Base-by-base conservation (phyloP, 2,329 filamentous ascomycete species). In the Reticulascus tulasneorum region DNA sequence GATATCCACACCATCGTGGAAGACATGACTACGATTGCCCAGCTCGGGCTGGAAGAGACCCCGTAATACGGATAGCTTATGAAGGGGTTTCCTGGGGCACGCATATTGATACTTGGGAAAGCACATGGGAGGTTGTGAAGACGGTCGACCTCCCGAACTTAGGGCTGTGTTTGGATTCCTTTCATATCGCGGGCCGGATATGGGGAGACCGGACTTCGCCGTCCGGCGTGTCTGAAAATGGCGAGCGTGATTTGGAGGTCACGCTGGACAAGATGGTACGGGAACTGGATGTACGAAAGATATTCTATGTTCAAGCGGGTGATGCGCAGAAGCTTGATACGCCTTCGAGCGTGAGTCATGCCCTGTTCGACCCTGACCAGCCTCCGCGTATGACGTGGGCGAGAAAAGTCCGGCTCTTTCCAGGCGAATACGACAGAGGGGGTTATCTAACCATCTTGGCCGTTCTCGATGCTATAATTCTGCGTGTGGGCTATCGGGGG, bases 241-340 rank as follows among this genome's bases (percentile, higher is more conserved):
- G 75, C 7, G 75, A 82, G 2, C 58, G 61, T 3, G 71, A 67
- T 1, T 66, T 84, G 2, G 52, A 58, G 7, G 60, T 63, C 1
- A 81, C 79, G 0, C 56, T 86, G 29, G 54, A 63, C 19, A 62
- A 69, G 6, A 60, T 87, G 5, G 56, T 77, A 0, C 47, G 61
- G 2, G 62, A 60, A 0, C 60, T 88, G 6, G 75, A 86, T 41
- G 64, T 75, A 3, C 55, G 61, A 20, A 86, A 84, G 54, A 68
- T 91, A 0, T 86, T 88, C 49, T 86, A 85, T 48, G 67, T 91
- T 1, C 86, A 91, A 52, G 71, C 89, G 5, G 84, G 85, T 6
- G 84, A 90, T 49, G 86, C 79, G 1, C 82, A 86, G 53, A 66
- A 72, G 4, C 65, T 89, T 6, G 47, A 52, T 0, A 45, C 53